Evolutionary conservation across 2,329 filamentous ascomycete species (phyloP).

Genomic region (Botrytis fragariae): DNA sequence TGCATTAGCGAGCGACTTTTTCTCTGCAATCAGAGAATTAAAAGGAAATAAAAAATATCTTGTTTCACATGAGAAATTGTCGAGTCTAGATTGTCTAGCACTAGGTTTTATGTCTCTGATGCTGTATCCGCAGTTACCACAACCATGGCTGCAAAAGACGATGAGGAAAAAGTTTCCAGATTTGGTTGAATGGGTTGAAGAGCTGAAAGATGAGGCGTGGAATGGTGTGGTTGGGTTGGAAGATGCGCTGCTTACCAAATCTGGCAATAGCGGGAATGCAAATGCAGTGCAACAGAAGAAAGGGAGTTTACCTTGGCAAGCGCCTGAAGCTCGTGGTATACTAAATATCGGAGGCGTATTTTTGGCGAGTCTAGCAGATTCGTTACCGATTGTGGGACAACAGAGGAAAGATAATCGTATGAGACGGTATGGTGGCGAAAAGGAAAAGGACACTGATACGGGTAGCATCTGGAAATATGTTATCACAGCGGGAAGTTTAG

Average conservation of each 20-base stretch:
- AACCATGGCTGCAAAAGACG: conserved; percentile 59
- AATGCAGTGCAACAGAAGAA: conserved; percentile 24
- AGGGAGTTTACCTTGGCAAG: conserved; percentile 36
- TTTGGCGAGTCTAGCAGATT: conserved; percentile 33
- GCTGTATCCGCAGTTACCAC: conserved; percentile 58
- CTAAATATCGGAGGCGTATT: conserved; percentile 34
- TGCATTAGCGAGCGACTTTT: conserved; percentile 66
- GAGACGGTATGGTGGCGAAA: conserved; percentile 30
- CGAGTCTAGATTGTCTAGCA: conserved; percentile 73
- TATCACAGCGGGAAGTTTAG: conserved; percentile 30
- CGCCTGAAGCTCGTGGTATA: conserved; percentile 32
- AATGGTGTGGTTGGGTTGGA: conserved; percentile 36
- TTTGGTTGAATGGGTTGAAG: conserved; percentile 46
- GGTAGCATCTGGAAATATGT: conserved; percentile 29
- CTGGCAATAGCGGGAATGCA: conserved; percentile 15
- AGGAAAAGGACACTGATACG: conserved; percentile 25
- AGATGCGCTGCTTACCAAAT: conserved; percentile 31
- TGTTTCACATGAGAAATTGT: conserved; percentile 50
- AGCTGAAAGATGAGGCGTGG: conserved; percentile 41
- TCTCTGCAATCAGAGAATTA: conserved; percentile 67
- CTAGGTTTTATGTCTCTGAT: conserved; percentile 79
- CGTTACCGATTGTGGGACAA: conserved; percentile 34
- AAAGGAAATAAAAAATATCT: conserved; percentile 56
- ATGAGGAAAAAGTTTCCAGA: conserved; percentile 50
- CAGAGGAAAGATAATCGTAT: conserved; percentile 33